Evolutionary conservation across 768 basidiomycete species (phyloP).

Genomic region (Hericium coralloides): DNA sequence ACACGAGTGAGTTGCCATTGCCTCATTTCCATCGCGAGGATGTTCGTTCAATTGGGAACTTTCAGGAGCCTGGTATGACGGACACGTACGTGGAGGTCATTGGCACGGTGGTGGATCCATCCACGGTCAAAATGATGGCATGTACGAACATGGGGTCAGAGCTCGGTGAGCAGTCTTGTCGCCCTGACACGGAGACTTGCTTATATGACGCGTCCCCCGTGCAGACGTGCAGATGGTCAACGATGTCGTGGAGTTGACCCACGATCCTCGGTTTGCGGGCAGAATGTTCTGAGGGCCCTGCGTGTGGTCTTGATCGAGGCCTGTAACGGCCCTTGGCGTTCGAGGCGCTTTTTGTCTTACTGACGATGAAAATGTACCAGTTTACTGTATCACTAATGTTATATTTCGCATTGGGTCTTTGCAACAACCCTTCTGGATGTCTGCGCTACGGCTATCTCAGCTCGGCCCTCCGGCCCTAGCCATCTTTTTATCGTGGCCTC

Average conservation of each 20-base stretch:
- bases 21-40: not conserved
- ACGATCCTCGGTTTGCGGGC: slow-evolving; percentile 43
- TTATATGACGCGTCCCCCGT: not conserved
- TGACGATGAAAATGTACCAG: not conserved
- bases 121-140: slow-evolving; percentile 46
- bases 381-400: slow-evolving; percentile 2
- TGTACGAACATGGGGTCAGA: slow-evolving; percentile 48
- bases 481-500: slow-evolving; percentile 90
- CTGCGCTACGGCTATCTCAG: not conserved
- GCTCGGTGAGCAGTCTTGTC: slow-evolving; percentile 39
- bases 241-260: slow-evolving; percentile 51
- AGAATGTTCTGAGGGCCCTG: slow-evolving; percentile 33
- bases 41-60: not conserved
- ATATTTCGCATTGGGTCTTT: not conserved
- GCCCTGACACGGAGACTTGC: not conserved
- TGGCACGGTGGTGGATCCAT: slow-evolving; percentile 46
- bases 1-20: not conserved
- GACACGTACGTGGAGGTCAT: slow-evolving; percentile 57
- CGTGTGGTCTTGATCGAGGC: not conserved
- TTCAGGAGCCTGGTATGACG: slow-evolving; percentile 33
- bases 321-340: not conserved
- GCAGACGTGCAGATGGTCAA: slow-evolving; percentile 54
- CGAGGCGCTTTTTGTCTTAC: not conserved
- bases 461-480: slow-evolving; percentile 40
- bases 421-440: not conserved